Base-by-base conservation (phyloP, 257 asterid species). In the Fraxinus pennsylvanica region DNA sequence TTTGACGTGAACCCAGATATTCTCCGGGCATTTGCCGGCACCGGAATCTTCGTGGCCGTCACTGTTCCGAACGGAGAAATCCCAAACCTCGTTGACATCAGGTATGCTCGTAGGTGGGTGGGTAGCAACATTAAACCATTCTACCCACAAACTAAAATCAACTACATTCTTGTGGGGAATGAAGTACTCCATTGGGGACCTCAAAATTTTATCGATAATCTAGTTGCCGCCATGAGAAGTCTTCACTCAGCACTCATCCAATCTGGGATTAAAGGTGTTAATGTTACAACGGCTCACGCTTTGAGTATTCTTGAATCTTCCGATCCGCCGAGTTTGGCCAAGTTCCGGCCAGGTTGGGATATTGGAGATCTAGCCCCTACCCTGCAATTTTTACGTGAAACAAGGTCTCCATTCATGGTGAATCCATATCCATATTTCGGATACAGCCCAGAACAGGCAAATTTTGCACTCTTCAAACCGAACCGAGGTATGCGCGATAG, bases 141-240 rank as follows among this genome's bases (percentile, higher is more conserved):
- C 74, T 35, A 87, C 76, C 99, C 97, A 0, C 80, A 38, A 1
- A 95, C 99, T 5, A 82, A 78, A 27, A 90, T 95, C 86, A 87
- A 87, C 45, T 88, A 87, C 80, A 88, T 95, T 80, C 89, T 90
- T 57, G 90, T 93, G 39, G 99, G 99, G 1, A 95, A 88, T 78
- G 98, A 95, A 61, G 82, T 95, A 61, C 97, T 95, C 76, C 98
- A 93, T 76, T 95, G 98, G 98, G 98, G 97, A 19, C 97, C 98
- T 0, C 97, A 94, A 82, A 72, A 79, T 41, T 83, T 93, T 29
- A 68, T 75, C 14, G 96, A 90, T 82, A 87, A 83, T 74, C 89
- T 95, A 68, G 99, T 95, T 68, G n/a, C 84, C 41, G 97, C 99
- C 73, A 89, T 93, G 97, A 67, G 82, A 1, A 81, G 85, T 1